Conservation (phyloP, 164 flowering plant species). For the Pachysandra terminalis region DNA sequence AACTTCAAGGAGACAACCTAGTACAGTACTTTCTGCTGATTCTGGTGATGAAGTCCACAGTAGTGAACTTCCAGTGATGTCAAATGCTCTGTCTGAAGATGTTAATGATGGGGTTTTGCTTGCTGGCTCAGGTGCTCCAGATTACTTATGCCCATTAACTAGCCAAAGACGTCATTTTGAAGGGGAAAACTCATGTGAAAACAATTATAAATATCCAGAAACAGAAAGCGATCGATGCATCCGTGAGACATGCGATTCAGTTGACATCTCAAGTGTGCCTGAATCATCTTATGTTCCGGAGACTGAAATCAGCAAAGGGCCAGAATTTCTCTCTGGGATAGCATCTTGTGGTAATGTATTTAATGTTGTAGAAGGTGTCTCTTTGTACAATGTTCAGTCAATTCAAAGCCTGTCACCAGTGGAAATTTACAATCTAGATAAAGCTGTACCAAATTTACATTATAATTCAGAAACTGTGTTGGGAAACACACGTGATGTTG, state of each 20-base stretch:
- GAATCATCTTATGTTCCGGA: conserved; percentile 86
- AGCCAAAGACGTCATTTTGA: conserved; percentile 20
- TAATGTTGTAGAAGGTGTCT: conserved; percentile 25
- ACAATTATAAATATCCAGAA: conserved; percentile 20
- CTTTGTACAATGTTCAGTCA: conserved; percentile 14
- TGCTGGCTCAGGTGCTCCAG: conserved; percentile 6
- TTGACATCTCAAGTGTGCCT: conserved; percentile 68
- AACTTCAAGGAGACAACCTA: conserved; percentile 30
- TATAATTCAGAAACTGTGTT: conserved; percentile 16
- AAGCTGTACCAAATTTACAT: conserved; percentile 17
- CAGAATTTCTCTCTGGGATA: conserved; percentile 24
- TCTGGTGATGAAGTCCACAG: conserved; percentile 52
- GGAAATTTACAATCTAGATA: conserved; percentile 14
- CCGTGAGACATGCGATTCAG: conserved; percentile 29
- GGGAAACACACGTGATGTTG: conserved; percentile 17
- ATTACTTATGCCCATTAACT: conserved; percentile 15
- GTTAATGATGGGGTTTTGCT: conserved; percentile 2
- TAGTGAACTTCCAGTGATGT: conserved; percentile 16
- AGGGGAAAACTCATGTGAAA: conserved; percentile 17
- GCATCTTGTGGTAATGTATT: conserved; percentile 29
- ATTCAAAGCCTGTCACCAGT: conserved; percentile 7
- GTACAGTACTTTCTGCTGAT: conserved; percentile 55
- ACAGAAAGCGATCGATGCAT: conserved; percentile 13
- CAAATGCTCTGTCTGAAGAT: conserved; percentile 8
- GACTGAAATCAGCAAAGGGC: conserved; percentile 46